Conservation (phyloP, 495 filamentous ascomycete genomes). For the Thermochaetoides thermophila region DNA sequence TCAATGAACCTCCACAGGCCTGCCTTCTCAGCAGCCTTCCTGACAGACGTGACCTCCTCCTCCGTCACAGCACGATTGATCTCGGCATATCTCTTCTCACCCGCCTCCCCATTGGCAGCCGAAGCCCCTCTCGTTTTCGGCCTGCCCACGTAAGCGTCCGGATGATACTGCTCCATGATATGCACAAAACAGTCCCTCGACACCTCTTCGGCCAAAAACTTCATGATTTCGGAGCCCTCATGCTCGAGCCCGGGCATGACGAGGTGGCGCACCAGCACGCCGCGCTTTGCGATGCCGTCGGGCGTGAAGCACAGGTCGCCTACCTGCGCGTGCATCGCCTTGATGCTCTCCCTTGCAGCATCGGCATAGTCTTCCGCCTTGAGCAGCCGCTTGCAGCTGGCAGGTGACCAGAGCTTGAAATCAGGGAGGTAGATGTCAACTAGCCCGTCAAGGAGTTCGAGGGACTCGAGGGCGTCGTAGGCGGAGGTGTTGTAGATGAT, state of each 20-base stretch:
- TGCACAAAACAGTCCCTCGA: conserved; percentile 55
- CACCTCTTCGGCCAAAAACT: conserved; percentile 50
- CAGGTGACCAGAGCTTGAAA: conserved; percentile 58
- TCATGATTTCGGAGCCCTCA: conserved; percentile 53
- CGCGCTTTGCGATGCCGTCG: conserved; percentile 61
- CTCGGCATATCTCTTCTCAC: conserved; percentile 51
- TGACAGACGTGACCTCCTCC: conserved; percentile 46
- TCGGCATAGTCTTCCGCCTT: conserved; percentile 58
- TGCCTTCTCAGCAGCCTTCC: conserved; percentile 47
- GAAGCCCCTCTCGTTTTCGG: conserved; percentile 22
- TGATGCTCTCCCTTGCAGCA: conserved; percentile 54
- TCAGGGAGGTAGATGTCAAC: conserved; percentile 69
- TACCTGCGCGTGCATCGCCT: conserved; percentile 61
- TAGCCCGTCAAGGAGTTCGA: conserved; percentile 54
- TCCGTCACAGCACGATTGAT: conserved; percentile 55
- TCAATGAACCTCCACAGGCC: conserved; percentile 67
- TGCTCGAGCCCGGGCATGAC: conserved; percentile 63
- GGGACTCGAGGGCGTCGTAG: conserved; percentile 53
- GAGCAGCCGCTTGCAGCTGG: conserved; percentile 49
- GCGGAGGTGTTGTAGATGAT: conserved; percentile 69
- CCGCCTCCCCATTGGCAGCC: conserved; percentile 7
- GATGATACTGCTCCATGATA: conserved; percentile 69
- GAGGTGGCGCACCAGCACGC: conserved; percentile 56
- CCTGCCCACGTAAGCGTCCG: conserved; percentile 63
- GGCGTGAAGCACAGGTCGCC: conserved; percentile 62